Base-by-base conservation (phyloP, 1,284 basidiomycete species). In the Fistulinella staudtii region DNA sequence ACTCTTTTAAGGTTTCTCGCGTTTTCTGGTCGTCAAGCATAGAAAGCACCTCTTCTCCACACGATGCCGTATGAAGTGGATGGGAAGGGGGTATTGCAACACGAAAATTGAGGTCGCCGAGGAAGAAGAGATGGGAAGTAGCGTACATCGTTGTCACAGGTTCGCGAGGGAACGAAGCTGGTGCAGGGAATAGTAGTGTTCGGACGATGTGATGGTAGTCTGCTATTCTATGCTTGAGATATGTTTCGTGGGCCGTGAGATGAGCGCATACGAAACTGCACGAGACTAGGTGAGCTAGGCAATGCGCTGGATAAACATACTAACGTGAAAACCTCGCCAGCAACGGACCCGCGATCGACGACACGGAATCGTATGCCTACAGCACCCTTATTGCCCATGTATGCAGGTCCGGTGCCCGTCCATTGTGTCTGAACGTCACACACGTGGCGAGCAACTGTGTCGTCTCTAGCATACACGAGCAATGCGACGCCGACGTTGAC, bases 371-470 rank as follows among this genome's bases (percentile, higher is more conserved):
- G 77, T 28, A 93, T 76, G 14, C 89, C 94, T 3, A 96, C 93
- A 1, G 90, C 94, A 21, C 92, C 93, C 67, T 99, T 99, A 71
- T 98, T 98, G 10, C 92, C 92, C 88, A 98, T 89, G 52, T 76
- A 88, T 15, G 64, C 71, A 14, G 82, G 84, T 2, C 89, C 88
- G 53, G 75, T 81, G 1, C 86, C 82, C 0, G 82, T 85, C 86
- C 86, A 88, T 44, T 76, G 70, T 18, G 85, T 85, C 56, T 89
- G 75, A 15, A 90, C 79, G 56, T 87, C 79, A 42, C 72, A 70
- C 5, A 88, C 71, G 22, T 65, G 72, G 27, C 76, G 73, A 8
- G 78, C 82, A 42, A 89, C 58, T 2, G 76, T 74, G 35, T 79
- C 78, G 55, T 93, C 86, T 21, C 76, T 77, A 3, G 80, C 89